Evolutionary conservation across 176 grass and related monocot genomes (phyloP).

Genomic region (Aegilops longissima): DNA sequence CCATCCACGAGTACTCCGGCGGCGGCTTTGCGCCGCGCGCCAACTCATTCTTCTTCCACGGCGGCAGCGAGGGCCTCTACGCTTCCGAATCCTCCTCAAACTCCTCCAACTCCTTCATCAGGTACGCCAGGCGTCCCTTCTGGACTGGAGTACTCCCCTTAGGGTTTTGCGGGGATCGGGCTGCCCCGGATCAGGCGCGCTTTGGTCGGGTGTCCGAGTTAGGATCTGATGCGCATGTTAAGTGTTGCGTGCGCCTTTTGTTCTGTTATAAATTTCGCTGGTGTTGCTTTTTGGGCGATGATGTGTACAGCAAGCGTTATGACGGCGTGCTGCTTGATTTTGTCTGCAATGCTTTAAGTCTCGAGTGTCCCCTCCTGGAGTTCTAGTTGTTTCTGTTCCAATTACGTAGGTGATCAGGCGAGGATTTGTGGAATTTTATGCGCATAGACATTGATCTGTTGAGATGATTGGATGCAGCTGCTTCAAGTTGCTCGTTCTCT

Average conservation of each 20-base stretch:
- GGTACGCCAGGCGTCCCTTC: conserved; percentile 31
- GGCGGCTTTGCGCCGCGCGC: conserved; percentile 72
- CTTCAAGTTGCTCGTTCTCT: neutral
- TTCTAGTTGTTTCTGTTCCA: neutral
- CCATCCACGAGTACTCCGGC: conserved; percentile 84
- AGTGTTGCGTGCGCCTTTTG: conserved; percentile 1
- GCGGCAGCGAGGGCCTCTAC: conserved; percentile 96
- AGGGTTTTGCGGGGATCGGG: conserved; percentile 35
- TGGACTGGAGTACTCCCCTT: neutral
- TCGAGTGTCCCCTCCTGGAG: neutral
- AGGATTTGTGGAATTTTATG: conserved; percentile 6
- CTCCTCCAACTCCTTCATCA: conserved; percentile 72
- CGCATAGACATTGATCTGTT: conserved; percentile 16
- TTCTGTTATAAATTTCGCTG: conserved; percentile 24
- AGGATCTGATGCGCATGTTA: conserved; percentile 19
- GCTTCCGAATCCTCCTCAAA: conserved; percentile 58
- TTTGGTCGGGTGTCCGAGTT: neutral
- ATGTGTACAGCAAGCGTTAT: neutral
- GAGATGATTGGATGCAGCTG: neutral
- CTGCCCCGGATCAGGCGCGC: neutral
- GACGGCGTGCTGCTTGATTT: neutral
- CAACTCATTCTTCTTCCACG: conserved; percentile 99
- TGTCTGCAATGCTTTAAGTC: neutral
- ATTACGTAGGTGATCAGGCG: neutral
- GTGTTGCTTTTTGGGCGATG: neutral